Base-by-base conservation (phyloP, 2,329 filamentous ascomycete species). In the Pezicula carpinea region DNA sequence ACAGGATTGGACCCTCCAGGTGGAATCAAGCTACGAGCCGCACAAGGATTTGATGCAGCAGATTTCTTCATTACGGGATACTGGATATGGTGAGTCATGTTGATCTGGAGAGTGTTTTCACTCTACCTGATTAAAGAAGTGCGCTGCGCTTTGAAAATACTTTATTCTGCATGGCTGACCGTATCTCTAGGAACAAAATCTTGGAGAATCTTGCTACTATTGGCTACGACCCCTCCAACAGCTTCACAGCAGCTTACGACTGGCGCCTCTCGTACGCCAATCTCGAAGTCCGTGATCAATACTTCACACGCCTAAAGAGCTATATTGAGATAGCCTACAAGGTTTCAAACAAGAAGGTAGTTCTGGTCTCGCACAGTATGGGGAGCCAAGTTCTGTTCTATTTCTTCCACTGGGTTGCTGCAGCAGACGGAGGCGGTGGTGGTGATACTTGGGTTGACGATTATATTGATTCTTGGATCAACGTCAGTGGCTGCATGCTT, bases 401-500 rank as follows among this genome's bases (percentile, higher is more conserved):
- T 65, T 87, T 84, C 58, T 79, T 75, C 60, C 82, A 84, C 55
- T 86, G 83, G 83, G 93, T 95, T 1, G 88, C 95, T 14, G 80
- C 80, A 44, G 78, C 85, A 2, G 75, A 83, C 44, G 88, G 88
- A 5, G 93, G 93, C 4, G 81, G 82, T 17, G 92, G 90, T 1
- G 92, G 93, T 1, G 76, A 84, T 32, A 78, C 82, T 44, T 99
- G 93, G 93, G 92, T 99, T 0, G 91, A 99, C 49, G 79, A 77
- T 15, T 79, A 96, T 62, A 75, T 99, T 43, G 93, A 95, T 55
- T 87, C 89, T 3, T 99, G 95, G 91, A 95, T 99, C 72, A 99
- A 99, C 65, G 90, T 99, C 59, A 93, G 87, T 56, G 93, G 93
- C 5, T 99, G 92, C 67, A 96, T 99, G 92, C 82, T 99, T 5